A percentile compares a stretch with the other conserved stretches of the same genome.
phyloP scores from a whole-genome alignment of 2,329 filamentous ascomycete species.

The Stagonosporopsis chrysanthemi region DNA sequence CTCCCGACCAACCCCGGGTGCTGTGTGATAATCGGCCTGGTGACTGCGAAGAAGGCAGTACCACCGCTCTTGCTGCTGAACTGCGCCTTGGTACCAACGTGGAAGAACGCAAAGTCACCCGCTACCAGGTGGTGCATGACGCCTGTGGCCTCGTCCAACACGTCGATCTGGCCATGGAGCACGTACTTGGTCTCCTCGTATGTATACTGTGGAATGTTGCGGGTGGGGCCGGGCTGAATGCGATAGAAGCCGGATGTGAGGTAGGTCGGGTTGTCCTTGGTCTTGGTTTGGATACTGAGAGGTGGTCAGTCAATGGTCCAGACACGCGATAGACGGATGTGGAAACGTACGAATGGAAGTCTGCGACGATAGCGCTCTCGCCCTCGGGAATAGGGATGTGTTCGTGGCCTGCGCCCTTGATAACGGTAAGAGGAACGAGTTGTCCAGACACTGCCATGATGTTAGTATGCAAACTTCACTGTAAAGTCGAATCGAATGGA shows the following conservation, averaged over 20 bases:
- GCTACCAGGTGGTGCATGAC: slow-evolving; percentile 35
- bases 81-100: slow-evolving; percentile 33
- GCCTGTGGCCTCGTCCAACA: slow-evolving; percentile 36
- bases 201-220: slow-evolving; percentile 29
- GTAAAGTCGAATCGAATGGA: background rate
- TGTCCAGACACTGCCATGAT: slow-evolving; percentile 23
- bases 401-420: slow-evolving; percentile 38
- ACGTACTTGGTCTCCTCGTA: slow-evolving; percentile 40
- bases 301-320: background rate
- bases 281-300: slow-evolving; percentile 27
- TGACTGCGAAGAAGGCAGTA: slow-evolving; percentile 34
- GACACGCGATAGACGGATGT: background rate
- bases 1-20: slow-evolving; percentile 30
- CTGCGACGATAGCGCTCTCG: slow-evolving; percentile 35
- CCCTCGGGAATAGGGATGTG: slow-evolving; percentile 34
- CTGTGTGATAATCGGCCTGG: slow-evolving; percentile 28
- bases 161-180: slow-evolving; percentile 35
- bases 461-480: background rate
- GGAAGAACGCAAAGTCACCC: slow-evolving; percentile 39
- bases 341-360: slow-evolving; percentile 29
- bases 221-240: slow-evolving; percentile 31
- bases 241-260: slow-evolving; percentile 39
- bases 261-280: slow-evolving; percentile 30
- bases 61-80: slow-evolving; percentile 35
- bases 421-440: slow-evolving; percentile 34